phyloP scores from a whole-genome alignment of 208 protist species.

The Acanthamoeba rhysodes region DNA sequence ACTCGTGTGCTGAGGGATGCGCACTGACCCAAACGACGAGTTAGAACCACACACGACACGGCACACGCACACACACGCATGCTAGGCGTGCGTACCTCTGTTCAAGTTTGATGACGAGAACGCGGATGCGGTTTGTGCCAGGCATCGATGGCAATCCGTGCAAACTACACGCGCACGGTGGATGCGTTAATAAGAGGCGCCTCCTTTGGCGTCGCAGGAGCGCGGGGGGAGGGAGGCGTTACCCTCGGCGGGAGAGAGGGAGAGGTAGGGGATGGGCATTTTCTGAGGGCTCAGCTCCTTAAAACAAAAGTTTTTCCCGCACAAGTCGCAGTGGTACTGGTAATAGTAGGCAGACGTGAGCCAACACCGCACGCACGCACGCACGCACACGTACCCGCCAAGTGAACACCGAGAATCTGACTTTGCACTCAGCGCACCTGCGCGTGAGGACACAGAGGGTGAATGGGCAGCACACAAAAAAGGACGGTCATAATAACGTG shows the following conservation, averaged over 20 bases:
- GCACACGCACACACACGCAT: too few relatives aligned
- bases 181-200: not conserved
- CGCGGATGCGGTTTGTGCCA: not conserved
- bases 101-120: not conserved
- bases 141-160: constrained; percentile 6
- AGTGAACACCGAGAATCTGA: constrained; percentile 17
- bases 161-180: not conserved
- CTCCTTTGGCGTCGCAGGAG: not conserved
- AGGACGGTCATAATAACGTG: too few relatives aligned
- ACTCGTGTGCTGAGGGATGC: not conserved
- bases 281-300: constrained; percentile 47
- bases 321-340: constrained; percentile 39
- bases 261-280: not conserved
- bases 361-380: not conserved
- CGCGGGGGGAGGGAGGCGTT: not conserved
- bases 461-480: too few relatives aligned
- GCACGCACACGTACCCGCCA: not conserved
- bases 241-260: constrained; percentile 13
- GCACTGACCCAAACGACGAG: not conserved
- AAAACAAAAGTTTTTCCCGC: not conserved
- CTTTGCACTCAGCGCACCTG: constrained; percentile 5
- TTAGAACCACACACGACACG: too few relatives aligned
- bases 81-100: not conserved
- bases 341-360: not conserved
- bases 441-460: too few relatives aligned